Conservation (phyloP, 164 flowering plant genomes). For the Magnolia kwangsiensis region DNA sequence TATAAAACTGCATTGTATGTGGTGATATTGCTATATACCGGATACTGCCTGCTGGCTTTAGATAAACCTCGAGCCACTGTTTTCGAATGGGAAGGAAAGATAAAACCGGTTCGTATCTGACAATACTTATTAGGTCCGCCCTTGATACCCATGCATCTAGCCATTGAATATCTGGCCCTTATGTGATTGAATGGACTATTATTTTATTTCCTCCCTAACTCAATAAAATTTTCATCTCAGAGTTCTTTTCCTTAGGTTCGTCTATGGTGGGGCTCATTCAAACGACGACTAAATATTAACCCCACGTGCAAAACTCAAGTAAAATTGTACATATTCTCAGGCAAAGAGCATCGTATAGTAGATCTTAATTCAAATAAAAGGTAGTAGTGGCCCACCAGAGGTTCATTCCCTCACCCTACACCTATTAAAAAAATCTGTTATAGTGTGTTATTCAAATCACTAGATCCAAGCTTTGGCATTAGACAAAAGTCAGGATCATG, state of each 20-base stretch:
- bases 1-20: too few relatives aligned
- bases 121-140: too few relatives aligned
- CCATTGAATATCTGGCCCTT: too few relatives aligned
- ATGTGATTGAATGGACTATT: too few relatives aligned
- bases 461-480: conserved; percentile 12
- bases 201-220: too few relatives aligned
- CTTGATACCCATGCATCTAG: too few relatives aligned
- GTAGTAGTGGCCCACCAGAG: conserved; percentile 4
- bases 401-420: conserved; percentile 3
- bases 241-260: neutral
- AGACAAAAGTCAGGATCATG: conserved; percentile 12
- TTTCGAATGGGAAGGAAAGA: too few relatives aligned
- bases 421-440: neutral
- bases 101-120: too few relatives aligned
- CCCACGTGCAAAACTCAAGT: neutral
- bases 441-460: conserved; percentile 9
- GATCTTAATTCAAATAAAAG: neutral
- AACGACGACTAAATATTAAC: neutral
- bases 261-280: neutral
- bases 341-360: too few relatives aligned
- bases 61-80: too few relatives aligned
- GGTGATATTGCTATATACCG: too few relatives aligned
- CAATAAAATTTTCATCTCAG: neutral
- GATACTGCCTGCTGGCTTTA: too few relatives aligned
- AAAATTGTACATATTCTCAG: neutral